Conservation (phyloP, 257 asterid species). For the Nicotiana paniculata region DNA sequence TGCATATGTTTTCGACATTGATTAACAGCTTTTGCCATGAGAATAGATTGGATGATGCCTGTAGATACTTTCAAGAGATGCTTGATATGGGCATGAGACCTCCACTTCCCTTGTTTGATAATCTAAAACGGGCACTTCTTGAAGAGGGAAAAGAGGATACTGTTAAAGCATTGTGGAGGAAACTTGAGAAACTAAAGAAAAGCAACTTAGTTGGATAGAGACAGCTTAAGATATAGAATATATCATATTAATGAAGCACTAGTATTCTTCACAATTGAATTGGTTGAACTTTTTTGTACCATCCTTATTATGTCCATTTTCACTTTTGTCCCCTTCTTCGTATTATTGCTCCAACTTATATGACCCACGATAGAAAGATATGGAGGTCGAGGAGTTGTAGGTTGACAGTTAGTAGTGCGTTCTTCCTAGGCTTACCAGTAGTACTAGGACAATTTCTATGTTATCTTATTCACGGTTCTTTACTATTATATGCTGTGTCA, state of each 20-base stretch:
- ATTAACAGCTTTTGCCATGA: conserved; percentile 48
- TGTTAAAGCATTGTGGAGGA: conserved; percentile 30
- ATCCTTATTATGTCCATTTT: neutral
- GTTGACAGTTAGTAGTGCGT: too few species aligned
- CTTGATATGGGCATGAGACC: conserved; percentile 78
- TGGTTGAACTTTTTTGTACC: neutral
- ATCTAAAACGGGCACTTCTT: conserved; percentile 48
- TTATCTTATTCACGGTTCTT: too few species aligned
- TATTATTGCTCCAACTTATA: neutral
- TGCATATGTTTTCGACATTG: conserved; percentile 68
- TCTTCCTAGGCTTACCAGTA: too few species aligned
- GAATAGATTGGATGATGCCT: conserved; percentile 47
- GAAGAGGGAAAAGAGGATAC: conserved; percentile 54
- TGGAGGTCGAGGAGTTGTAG: too few species aligned
- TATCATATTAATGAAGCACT: neutral
- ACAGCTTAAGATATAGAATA: neutral
- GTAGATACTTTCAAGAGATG: conserved; percentile 55
- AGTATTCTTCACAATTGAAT: neutral
- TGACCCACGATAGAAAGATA: too few species aligned
- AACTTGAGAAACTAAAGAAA: conserved; percentile 45
- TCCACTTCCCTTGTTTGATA: conserved; percentile 51
- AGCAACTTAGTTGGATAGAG: conserved; percentile 34
- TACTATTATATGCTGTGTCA: too few species aligned
- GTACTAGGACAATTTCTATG: too few species aligned
- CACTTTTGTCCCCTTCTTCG: neutral